Conservation (phyloP, 164 flowering plant genomes). For the Pachysandra terminalis region DNA sequence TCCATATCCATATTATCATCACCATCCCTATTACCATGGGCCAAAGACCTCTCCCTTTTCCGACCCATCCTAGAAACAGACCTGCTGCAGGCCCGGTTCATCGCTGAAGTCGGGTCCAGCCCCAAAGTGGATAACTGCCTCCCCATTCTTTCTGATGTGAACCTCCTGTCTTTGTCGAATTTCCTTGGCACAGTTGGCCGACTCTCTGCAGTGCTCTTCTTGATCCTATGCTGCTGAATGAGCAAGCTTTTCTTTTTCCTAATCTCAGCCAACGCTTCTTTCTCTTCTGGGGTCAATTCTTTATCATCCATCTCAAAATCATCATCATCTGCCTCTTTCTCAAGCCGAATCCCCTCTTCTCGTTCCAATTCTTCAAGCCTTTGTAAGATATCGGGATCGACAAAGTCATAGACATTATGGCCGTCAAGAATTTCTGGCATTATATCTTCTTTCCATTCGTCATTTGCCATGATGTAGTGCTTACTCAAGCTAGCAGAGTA, state of each 20-base stretch:
- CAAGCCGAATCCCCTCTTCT: slow-evolving; percentile 52
- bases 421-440: slow-evolving; percentile 73
- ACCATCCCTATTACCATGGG: slow-evolving; percentile 16
- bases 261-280: slow-evolving; percentile 48
- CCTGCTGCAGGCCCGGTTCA: slow-evolving; percentile 52
- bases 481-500: slow-evolving; percentile 63
- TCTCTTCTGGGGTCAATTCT: slow-evolving; percentile 49
- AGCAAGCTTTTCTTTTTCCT: too few relatives aligned
- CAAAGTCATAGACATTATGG: slow-evolving; percentile 59
- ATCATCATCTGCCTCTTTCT: slow-evolving; percentile 40
- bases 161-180: slow-evolving; percentile 51
- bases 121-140: slow-evolving; percentile 58
- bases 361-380: slow-evolving; percentile 65
- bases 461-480: slow-evolving; percentile 52
- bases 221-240: too few relatives aligned
- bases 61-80: slow-evolving; percentile 42
- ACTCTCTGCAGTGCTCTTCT: slow-evolving; percentile 66
- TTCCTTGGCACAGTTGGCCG: slow-evolving; percentile 58
- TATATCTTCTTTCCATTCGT: slow-evolving; percentile 66
- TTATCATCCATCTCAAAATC: slow-evolving; percentile 43
- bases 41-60: slow-evolving; percentile 56
- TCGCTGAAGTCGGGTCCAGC: slow-evolving; percentile 52
- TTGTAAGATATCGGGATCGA: slow-evolving; percentile 54
- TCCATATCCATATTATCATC: slow-evolving; percentile 61
- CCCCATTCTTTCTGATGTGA: too few relatives aligned